Base-by-base conservation (phyloP, 2,329 filamentous ascomycete species). In the Epichloe elymi region DNA sequence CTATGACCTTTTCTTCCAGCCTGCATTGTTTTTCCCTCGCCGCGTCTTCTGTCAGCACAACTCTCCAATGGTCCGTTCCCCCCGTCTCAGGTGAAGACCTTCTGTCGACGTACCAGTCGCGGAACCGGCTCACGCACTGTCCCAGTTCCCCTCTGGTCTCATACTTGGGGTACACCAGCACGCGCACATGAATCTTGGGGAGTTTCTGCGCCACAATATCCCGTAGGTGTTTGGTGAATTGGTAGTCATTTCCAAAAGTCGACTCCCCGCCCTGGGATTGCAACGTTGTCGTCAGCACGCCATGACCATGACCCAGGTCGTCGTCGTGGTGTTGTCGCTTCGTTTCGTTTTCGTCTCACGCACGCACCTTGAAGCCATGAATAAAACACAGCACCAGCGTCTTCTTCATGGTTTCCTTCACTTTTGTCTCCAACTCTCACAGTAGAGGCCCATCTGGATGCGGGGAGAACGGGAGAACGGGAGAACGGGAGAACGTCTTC, bases 1-100 rank as follows among this genome's bases (percentile, higher is more conserved):
- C 93, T 60, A 97, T 96, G 59, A 97, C 87, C 60, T 87, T 87
- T 63, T 96, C 85, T 57, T 90, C 82, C 15, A 97, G 79, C 88
- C 85, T 88, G 52, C 7, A 40, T 26, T 26, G 17, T 30, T 30
- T 11, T 11, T 4, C 10, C 30, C 30, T 11, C 30, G 8, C 30
- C 30, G 30, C 30, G 30, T 30, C 30, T 30, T 30, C 30, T 30
- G 30, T 30, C 30, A 30, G 30, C 30, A 4, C 30, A 30, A 3
- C 30, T 30, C 30, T 30, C 2, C 30, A 30, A 30, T 30, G 3
- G 26, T 30, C 23, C 2, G 23, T 26, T 26, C 23, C 26, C 26
- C 26, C 26, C 7, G 26, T 26, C 26, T 4, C 26, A 10, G 23
- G 23, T 23, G n/a, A n/a, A n/a, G n/a, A n/a, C n/a, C 2, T 7